Percentiles rank a stretch among this genome's conserved stretches.
Conservation (phyloP, 2,329 filamentous ascomycete species). For the Colletotrichum sp. region DNA sequence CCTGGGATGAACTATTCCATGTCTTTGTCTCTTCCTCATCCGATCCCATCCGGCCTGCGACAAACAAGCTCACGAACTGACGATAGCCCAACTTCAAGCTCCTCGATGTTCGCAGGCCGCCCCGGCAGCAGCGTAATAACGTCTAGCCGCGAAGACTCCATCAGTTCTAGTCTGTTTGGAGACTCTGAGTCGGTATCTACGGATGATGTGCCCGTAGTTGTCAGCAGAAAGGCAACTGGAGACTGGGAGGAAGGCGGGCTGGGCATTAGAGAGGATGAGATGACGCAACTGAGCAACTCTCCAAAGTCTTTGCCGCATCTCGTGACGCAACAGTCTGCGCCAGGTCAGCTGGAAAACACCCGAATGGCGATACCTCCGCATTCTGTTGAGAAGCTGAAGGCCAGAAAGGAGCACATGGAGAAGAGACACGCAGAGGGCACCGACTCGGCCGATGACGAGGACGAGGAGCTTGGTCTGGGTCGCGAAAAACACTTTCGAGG, state of each 20-base stretch:
- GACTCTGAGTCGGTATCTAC: constrained; percentile 80
- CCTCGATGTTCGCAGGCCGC: constrained; percentile 71
- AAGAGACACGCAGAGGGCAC: constrained; percentile 73
- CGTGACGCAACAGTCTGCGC: constrained; percentile 68
- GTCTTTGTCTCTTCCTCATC: constrained; percentile 56
- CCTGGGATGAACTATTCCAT: constrained; percentile 47
- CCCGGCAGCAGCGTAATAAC: constrained; percentile 78
- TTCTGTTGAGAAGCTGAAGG: constrained; percentile 75
- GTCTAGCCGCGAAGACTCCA: constrained; percentile 86
- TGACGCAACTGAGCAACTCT: constrained; percentile 35
- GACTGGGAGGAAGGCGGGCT: constrained; percentile 83
- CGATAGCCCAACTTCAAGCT: constrained; percentile 84
- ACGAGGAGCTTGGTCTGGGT: constrained; percentile 78
- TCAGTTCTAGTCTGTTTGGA: constrained; percentile 86
- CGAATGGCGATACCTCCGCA: constrained; percentile 59
- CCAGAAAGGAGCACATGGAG: constrained; percentile 78
- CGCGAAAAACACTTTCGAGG: constrained; percentile 54
- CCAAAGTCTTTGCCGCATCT: constrained; percentile 57
- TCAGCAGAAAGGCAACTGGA: constrained; percentile 74
- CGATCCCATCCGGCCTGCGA: constrained; percentile 68
- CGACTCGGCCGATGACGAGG: constrained; percentile 93
- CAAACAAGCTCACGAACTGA: constrained; percentile 69
- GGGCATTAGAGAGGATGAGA: constrained; percentile 74
- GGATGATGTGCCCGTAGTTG: constrained; percentile 79
- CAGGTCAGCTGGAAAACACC: constrained; percentile 61